Conservation (phyloP, 345 rosid species). For the Sonneratia alba region DNA sequence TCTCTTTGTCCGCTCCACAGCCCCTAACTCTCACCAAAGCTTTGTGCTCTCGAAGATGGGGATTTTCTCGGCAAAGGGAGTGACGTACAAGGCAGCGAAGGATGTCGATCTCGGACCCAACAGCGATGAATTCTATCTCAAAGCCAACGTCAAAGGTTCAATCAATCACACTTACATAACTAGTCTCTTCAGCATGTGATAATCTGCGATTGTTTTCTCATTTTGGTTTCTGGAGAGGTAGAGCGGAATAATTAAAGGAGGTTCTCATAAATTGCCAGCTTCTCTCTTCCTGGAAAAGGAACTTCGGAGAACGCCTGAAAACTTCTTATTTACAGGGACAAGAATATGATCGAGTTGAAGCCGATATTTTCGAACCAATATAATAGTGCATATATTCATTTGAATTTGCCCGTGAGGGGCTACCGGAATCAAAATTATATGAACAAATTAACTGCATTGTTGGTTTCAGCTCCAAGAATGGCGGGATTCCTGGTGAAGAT, state of each 20-base stretch:
- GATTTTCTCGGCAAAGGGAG: constrained; percentile 25
- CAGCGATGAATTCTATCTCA: constrained; percentile 32
- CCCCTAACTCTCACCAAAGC: neutral
- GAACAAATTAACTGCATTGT: neutral
- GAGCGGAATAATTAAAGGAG: too few species aligned
- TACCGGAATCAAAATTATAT: neutral
- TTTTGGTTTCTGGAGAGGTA: too few species aligned
- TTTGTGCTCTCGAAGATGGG: constrained; percentile 25
- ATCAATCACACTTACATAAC: neutral
- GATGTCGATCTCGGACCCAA: constrained; percentile 34
- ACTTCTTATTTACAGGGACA: too few species aligned
- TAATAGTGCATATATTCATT: neutral
- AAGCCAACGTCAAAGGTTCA: constrained; percentile 58
- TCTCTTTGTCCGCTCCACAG: neutral
- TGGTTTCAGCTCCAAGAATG: constrained; percentile 49
- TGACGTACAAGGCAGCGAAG: constrained; percentile 36
- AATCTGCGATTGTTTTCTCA: too few species aligned
- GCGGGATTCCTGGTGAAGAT: constrained; percentile 55
- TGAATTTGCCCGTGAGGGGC: too few species aligned
- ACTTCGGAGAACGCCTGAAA: too few species aligned
- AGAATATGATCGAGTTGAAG: too few species aligned
- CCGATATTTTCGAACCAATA: too few species aligned
- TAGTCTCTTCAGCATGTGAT: neutral
- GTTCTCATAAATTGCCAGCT: too few species aligned
- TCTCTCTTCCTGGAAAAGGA: too few species aligned